Conservation (phyloP, 495 filamentous ascomycete species). For the Penicillium cosmopolitanum region DNA sequence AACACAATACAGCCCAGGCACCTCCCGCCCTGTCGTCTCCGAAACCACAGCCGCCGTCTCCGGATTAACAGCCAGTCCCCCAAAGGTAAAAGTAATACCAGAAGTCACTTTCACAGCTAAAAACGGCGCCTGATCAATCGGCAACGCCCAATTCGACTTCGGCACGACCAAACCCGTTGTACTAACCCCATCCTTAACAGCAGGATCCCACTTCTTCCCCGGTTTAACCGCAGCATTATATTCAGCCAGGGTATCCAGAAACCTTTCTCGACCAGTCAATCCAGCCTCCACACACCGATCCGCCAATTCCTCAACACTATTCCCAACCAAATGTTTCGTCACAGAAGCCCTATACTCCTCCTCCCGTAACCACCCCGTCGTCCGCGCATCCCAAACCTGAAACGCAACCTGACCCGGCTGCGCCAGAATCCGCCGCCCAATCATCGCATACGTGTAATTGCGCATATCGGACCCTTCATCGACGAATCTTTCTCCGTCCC, state of each 20-base stretch:
- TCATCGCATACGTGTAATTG: constrained; percentile 67
- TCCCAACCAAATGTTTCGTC: constrained; percentile 51
- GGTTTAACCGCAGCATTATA: constrained; percentile 55
- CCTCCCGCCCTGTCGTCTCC: constrained; percentile 38
- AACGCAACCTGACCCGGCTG: constrained; percentile 61
- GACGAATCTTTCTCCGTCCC: constrained; percentile 59
- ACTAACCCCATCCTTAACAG: constrained; percentile 57
- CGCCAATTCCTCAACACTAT: constrained; percentile 56
- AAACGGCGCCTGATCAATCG: constrained; percentile 58
- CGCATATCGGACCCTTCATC: constrained; percentile 65
- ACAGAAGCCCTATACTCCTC: constrained; percentile 64
- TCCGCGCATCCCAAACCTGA: constrained; percentile 62
- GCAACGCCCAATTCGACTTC: constrained; percentile 68
- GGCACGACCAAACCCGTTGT: constrained; percentile 48
- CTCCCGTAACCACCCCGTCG: constrained; percentile 47
- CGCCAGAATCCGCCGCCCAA: constrained; percentile 57
- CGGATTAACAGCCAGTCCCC: constrained; percentile 57
- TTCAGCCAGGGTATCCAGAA: constrained; percentile 50
- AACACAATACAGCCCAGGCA: constrained; percentile 57
- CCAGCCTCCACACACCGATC: constrained; percentile 47
- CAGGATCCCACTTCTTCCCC: constrained; percentile 53
- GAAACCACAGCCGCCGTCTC: constrained; percentile 51
- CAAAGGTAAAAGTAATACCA: constrained; percentile 70
- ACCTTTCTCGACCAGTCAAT: constrained; percentile 40
- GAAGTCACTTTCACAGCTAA: constrained; percentile 60